Conservation (phyloP, 192 early-diverging fungal genomes). For the Obelidium mucronatum region DNA sequence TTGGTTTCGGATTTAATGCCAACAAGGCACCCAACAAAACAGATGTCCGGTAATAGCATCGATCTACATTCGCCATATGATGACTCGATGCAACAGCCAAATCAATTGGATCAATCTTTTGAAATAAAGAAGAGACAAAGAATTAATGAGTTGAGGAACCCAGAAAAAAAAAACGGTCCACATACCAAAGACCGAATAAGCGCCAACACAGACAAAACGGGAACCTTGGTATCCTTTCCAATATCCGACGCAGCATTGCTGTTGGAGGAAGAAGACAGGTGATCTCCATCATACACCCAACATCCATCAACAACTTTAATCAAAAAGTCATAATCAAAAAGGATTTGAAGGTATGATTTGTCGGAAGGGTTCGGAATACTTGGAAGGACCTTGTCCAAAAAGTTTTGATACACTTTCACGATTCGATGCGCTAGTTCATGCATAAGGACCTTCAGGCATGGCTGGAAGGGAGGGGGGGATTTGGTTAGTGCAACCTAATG, state of each 20-base stretch:
- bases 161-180: background rate
- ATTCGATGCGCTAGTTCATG: constrained; percentile 30
- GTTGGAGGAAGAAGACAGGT: too few species aligned
- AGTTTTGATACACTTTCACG: constrained; percentile 20
- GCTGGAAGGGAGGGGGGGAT: constrained; percentile 1
- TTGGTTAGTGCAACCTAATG: constrained; percentile 1
- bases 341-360: constrained; percentile 65
- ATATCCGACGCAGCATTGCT: background rate
- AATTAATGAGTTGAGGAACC: too few species aligned
- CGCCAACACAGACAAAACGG: background rate
- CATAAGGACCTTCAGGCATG: constrained; percentile 24
- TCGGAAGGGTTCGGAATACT: constrained; percentile 43
- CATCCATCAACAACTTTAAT: constrained; percentile 53
- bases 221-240: constrained; percentile 9
- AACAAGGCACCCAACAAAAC: too few species aligned
- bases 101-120: constrained; percentile 74
- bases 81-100: too few species aligned
- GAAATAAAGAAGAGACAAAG: too few species aligned
- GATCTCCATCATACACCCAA: constrained; percentile 11
- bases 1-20: too few species aligned
- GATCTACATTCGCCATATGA: too few species aligned
- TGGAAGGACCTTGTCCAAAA: constrained; percentile 20
- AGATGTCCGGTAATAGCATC: too few species aligned
- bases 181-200: constrained; percentile 6
- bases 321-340: constrained; percentile 70